Evolutionary conservation across 2,329 filamentous ascomycete species (phyloP).

Genomic region (Fusarium sp.): DNA sequence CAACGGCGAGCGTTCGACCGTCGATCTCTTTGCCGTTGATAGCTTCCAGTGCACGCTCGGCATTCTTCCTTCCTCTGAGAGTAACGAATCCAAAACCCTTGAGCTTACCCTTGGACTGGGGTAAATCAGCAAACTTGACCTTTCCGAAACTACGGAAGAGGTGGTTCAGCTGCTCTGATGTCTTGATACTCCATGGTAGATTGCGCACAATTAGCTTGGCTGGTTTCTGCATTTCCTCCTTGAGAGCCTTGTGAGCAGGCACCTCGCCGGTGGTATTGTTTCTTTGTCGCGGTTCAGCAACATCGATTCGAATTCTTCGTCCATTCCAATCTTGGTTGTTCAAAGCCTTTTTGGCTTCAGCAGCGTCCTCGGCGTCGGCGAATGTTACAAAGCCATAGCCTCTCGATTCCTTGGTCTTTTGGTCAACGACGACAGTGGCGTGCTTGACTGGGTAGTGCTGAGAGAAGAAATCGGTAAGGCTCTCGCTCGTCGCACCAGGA

Average conservation of each 20-base stretch:
- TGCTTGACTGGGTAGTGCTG: conserved; percentile 95
- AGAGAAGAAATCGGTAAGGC: conserved; percentile 88
- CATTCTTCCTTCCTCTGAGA: conserved; percentile 86
- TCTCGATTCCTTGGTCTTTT: conserved; percentile 84
- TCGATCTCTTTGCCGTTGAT: conserved; percentile 93
- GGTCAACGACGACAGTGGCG: conserved; percentile 89
- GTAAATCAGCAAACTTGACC: conserved; percentile 86
- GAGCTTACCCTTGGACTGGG: conserved; percentile 78
- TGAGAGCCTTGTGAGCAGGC: conserved; percentile 61
- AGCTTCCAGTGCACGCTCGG: conserved; percentile 83
- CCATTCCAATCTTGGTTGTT: conserved; percentile 81
- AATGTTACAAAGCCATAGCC: conserved; percentile 98
- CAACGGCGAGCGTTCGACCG: conserved; percentile 87
- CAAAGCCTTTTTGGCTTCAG: conserved; percentile 81
- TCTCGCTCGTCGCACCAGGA: conserved; percentile 78
- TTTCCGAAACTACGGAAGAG: conserved; percentile 91
- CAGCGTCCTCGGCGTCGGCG: conserved; percentile 89
- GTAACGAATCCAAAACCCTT: conserved; percentile 94
- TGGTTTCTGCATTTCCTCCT: conserved; percentile 67
- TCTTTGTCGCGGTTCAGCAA: conserved; percentile 86
- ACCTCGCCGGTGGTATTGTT: conserved; percentile 58
- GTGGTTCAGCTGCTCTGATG: conserved; percentile 77
- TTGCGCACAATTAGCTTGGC: conserved; percentile 91
- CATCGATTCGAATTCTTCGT: conserved; percentile 82
- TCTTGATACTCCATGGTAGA: conserved; percentile 94